A percentile compares a stretch with the other conserved stretches of the same genome.
phyloP scores from a whole-genome alignment of 192 early-diverging fungal genomes.

The Coemansia sp. region DNA sequence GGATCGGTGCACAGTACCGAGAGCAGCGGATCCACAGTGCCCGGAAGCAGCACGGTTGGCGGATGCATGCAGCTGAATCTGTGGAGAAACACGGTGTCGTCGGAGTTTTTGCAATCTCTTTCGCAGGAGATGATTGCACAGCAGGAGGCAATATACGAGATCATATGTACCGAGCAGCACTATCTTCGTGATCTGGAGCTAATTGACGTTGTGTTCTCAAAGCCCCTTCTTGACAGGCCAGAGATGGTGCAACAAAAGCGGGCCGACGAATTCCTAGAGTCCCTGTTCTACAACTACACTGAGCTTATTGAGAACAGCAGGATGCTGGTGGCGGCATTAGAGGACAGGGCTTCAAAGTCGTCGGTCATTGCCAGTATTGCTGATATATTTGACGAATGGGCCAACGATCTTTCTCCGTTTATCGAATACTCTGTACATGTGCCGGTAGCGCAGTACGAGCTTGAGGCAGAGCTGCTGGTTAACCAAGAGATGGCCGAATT shows the following conservation, averaged over 20 bases:
- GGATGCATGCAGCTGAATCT: constrained; percentile 42
- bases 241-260: constrained; percentile 64
- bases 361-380: constrained; percentile 76
- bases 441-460: constrained; percentile 70
- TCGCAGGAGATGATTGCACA: constrained; percentile 27
- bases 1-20: constrained; percentile 8
- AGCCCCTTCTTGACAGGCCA: constrained; percentile 51
- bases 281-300: constrained; percentile 76
- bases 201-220: constrained; percentile 72
- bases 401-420: constrained; percentile 69
- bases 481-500: constrained; percentile 72
- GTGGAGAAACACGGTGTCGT: constrained; percentile 51
- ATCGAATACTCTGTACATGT: constrained; percentile 85
- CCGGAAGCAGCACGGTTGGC: constrained; percentile 8
- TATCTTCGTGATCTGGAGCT: constrained; percentile 87
- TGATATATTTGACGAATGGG: constrained; percentile 78
- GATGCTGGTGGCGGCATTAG: constrained; percentile 57
- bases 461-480: constrained; percentile 73
- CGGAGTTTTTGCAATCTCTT: constrained; percentile 33
- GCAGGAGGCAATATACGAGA: constrained; percentile 91
- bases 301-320: constrained; percentile 62
- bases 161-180: constrained; percentile 83
- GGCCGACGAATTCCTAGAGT: constrained; percentile 64
- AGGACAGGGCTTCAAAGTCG: constrained; percentile 56
- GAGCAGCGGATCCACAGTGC: constrained; percentile 2